phyloP scores from a whole-genome alignment of 805 yeast genomes.

The Scheffersomyces spartinae region DNA sequence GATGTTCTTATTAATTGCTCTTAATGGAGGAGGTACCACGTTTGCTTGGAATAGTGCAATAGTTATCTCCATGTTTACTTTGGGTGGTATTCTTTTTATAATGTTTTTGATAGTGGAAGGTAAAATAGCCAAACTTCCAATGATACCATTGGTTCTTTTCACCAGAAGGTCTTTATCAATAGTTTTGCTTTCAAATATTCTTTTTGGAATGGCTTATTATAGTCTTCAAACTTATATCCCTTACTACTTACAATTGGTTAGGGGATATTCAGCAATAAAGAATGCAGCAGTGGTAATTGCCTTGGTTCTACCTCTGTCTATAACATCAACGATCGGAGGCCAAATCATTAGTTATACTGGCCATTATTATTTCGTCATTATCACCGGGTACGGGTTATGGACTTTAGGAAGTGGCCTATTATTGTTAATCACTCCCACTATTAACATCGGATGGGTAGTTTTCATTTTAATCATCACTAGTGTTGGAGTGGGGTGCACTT shows the following conservation, averaged over 20 bases:
- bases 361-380: conserved; percentile 29
- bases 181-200: conserved; percentile 21
- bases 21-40: conserved; percentile 51
- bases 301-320: conserved; percentile 31
- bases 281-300: conserved; percentile 33
- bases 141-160: conserved; percentile 41
- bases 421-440: conserved; percentile 16
- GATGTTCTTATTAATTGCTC: conserved; percentile 41
- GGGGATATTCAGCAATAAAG: conserved; percentile 24
- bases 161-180: conserved; percentile 20
- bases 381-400: conserved; percentile 32
- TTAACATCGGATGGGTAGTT: conserved; percentile 21
- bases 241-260: conserved; percentile 35
- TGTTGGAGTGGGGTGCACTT: conserved; percentile 35
- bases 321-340: conserved; percentile 34
- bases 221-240: conserved; percentile 39
- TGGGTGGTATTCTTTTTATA: conserved; percentile 26
- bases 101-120: conserved; percentile 39
- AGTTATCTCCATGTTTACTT: conserved; percentile 21
- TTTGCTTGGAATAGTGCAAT: conserved; percentile 41
- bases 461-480: conserved; percentile 20
- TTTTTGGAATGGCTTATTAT: conserved; percentile 39
- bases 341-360: conserved; percentile 30
- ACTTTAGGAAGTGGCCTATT: conserved; percentile 27
- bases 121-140: conserved; percentile 37